Evolutionary conservation across 495 filamentous ascomycete genomes (phyloP).

Genomic region (Glutinoglossum americanum): DNA sequence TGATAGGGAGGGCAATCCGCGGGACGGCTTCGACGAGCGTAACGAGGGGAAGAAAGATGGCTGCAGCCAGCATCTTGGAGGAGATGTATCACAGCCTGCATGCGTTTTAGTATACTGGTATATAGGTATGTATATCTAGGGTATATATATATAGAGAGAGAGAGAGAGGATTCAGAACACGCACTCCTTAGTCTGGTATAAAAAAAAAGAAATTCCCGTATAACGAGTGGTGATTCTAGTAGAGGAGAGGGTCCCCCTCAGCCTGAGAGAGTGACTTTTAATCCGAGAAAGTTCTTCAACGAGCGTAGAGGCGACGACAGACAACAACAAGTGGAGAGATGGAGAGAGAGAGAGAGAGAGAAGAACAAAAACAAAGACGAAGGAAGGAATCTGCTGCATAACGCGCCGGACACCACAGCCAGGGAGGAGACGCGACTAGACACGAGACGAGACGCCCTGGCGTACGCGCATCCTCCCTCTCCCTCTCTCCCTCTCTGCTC

Average conservation of each 20-base stretch:
- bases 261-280: not conserved
- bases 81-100: not conserved
- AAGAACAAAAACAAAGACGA: not conserved
- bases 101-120: not conserved
- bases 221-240: too few species aligned
- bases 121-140: too few species aligned
- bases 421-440: not conserved
- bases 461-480: too few species aligned
- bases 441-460: not conserved
- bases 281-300: not conserved
- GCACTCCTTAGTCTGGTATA: too few species aligned
- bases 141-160: not conserved
- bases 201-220: too few species aligned
- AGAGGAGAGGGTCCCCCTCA: too few species aligned
- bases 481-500: too few species aligned
- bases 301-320: not conserved
- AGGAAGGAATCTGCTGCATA: not conserved
- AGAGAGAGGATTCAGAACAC: too few species aligned
- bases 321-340: not conserved
- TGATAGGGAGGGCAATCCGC: slow-evolving; percentile 42
- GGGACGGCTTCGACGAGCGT: not conserved
- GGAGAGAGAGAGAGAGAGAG: not conserved
- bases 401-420: not conserved
- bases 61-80: not conserved
- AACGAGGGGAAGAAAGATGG: not conserved